Conservation (phyloP, 1,284 basidiomycete genomes). For the Earliella scabrosa region DNA sequence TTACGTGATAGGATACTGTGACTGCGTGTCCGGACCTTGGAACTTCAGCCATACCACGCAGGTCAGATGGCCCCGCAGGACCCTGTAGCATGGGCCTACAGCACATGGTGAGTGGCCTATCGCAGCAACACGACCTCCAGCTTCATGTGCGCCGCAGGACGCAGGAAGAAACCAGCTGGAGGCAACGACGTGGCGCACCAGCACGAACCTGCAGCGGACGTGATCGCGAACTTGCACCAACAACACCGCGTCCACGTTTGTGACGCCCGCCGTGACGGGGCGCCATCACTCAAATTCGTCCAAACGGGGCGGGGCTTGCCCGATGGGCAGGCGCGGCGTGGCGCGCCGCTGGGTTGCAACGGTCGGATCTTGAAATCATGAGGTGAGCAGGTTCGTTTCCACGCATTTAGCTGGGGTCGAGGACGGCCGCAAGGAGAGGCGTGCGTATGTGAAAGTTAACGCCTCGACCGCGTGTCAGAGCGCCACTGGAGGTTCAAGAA, state of each 20-base stretch:
- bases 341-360: not conserved
- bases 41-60: not conserved
- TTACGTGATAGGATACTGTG: no score
- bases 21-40: not conserved
- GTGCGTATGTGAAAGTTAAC: not conserved
- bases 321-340: not conserved
- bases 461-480: no score
- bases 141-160: no score
- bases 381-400: not conserved
- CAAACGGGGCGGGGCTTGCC: not conserved
- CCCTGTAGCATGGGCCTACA: not conserved
- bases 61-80: not conserved
- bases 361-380: not conserved
- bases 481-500: no score
- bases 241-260: not conserved
- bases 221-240: not conserved
- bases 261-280: not conserved
- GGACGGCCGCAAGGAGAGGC: not conserved
- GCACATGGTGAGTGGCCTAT: not conserved
- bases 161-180: not conserved
- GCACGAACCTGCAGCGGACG: not conserved
- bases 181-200: not conserved
- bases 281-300: not conserved
- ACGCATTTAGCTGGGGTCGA: not conserved
- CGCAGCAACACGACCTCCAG: no score